These are phyloP conservation scores for Arbutus unedo DNA, from an alignment of 148 eudicot genomes.

Conservation along the genomic window DNA sequence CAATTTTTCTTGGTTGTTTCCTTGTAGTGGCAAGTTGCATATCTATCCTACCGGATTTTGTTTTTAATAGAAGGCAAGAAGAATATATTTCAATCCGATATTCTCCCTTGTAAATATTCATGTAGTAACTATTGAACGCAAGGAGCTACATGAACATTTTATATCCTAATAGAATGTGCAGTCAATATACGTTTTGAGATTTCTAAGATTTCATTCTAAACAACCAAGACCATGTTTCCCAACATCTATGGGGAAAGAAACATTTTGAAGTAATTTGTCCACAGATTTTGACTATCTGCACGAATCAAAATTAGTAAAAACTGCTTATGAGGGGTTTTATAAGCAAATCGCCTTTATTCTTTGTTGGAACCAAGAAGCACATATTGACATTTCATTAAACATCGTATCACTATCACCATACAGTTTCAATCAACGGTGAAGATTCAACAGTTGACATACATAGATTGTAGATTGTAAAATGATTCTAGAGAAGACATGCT, in stretches of 20 bases:
- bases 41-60: neutral
- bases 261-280: neutral
- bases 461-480: neutral
- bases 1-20: neutral
- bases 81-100: neutral
- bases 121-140: neutral
- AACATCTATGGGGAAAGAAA: neutral
- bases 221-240: neutral
- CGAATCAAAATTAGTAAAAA: neutral
- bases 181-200: neutral
- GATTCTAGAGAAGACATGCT: constrained; percentile 3
- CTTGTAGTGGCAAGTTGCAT: neutral
- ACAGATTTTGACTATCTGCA: neutral
- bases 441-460: neutral
- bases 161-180: neutral
- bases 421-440: neutral
- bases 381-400: neutral
- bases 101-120: neutral
- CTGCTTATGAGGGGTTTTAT: neutral
- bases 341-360: neutral
- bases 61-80: neutral
- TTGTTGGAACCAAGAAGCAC: neutral
- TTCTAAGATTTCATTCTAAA: neutral
- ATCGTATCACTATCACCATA: neutral
- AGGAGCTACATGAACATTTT: neutral